A percentile compares a stretch with the other conserved stretches of the same genome.
phyloP scores from a whole-genome alignment of 768 basidiomycete genomes.

The Lactarius tabidus region DNA sequence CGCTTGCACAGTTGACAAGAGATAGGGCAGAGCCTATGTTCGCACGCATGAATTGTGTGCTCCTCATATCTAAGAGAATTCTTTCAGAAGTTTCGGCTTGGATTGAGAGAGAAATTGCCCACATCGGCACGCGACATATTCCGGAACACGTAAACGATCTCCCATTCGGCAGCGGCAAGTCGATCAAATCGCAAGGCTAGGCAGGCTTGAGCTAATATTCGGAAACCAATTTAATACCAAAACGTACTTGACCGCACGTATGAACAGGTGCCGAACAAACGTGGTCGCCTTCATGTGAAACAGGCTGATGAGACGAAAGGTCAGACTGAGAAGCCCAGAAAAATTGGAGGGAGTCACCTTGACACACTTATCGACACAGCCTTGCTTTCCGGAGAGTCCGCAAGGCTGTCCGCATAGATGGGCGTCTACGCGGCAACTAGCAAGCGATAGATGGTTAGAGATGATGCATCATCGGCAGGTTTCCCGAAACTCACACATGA shows the following conservation, averaged over 20 bases:
- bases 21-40: conserved; percentile 50
- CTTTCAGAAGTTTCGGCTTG: neutral
- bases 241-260: conserved; percentile 50
- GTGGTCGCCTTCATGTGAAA: conserved; percentile 51
- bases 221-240: too few relatives aligned
- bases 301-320: conserved; percentile 34
- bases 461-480: neutral
- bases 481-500: conserved; percentile 41
- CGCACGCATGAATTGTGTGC: conserved; percentile 49
- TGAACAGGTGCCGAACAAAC: conserved; percentile 52
- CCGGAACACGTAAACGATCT: conserved; percentile 16
- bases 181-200: conserved; percentile 23
- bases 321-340: neutral
- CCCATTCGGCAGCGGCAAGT: conserved; percentile 18
- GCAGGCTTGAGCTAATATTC: neutral
- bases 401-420: conserved; percentile 56
- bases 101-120: neutral
- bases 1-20: conserved; percentile 53
- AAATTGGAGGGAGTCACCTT: conserved; percentile 36
- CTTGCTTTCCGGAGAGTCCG: conserved; percentile 41
- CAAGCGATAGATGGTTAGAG: conserved; percentile 26
- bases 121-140: conserved; percentile 21
- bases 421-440: conserved; percentile 44
- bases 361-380: conserved; percentile 50
- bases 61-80: conserved; percentile 39